Evolutionary conservation across 1,139 yeast genomes (phyloP), one percentile per base, ranked within the genome.

Genomic region (Saccharomyces hybrid): DNA sequence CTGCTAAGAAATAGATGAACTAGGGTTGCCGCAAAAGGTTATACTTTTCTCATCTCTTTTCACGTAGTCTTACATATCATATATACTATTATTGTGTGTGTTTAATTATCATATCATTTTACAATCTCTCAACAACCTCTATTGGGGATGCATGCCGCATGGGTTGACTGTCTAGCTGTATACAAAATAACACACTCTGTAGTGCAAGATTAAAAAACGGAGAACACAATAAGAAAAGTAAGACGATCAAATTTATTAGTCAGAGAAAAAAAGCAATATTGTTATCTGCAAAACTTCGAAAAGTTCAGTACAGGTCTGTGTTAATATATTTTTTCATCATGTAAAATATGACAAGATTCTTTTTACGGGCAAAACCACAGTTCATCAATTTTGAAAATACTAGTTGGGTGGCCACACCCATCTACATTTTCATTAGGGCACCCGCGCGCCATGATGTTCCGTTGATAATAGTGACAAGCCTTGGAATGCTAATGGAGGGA

Each of bases 1-100:
- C 19, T 19, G 19, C 19, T 19, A 19, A 19, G 19, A 19, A 19
- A 19, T 19, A 19, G 19, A 19, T 19, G 79, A 73, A 72, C 93
- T 93, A 99, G 98, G 99, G 19, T 19, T 19, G 19, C 19, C 19
- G 19, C 19, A 19, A 19, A 19, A n/a, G 3, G 32, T 2, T 29
- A 2, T 91, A 93, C 95, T 88, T 91, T 16, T 6, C 25, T 19
- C 44, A 38, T 38, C 44, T 38, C 25, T 4, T 32, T 38, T 38
- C 44, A 38, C 9, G 9, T 38, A 38, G 44, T 38, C 44, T 38
- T 38, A 38, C 9, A 38, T 38, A 38, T 38, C 44, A 38, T 38
- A 38, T 38, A 38, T 38, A 9, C 44, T 38, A 38, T 38, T 38
- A 38, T 38, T 19, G 9, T 16, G 44, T 38, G 44, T 38, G 44